phyloP scores from a whole-genome alignment of 1,284 basidiomycete species.

The Sparassis latifolia region DNA sequence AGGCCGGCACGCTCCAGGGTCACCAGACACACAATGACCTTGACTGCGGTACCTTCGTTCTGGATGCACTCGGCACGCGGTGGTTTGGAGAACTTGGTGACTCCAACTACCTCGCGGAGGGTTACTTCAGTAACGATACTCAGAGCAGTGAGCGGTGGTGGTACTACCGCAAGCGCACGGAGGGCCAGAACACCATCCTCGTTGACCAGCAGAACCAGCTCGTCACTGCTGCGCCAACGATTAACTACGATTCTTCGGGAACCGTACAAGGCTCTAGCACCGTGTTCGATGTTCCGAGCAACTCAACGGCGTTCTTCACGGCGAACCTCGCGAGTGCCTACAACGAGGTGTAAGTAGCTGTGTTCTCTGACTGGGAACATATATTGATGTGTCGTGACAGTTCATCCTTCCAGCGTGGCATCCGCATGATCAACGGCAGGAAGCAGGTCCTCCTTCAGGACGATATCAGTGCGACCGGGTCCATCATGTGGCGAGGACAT shows the following conservation, averaged over 20 bases:
- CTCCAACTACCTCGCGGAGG: constrained; percentile 69
- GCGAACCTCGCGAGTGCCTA: constrained; percentile 82
- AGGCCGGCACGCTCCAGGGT: constrained; percentile 71
- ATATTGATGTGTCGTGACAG: constrained; percentile 21
- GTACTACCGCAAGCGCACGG: constrained; percentile 94
- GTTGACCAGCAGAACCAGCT: constrained; percentile 80
- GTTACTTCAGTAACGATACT: constrained; percentile 68
- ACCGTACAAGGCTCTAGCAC: constrained; percentile 80
- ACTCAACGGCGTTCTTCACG: constrained; percentile 82
- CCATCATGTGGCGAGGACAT: constrained; percentile 90
- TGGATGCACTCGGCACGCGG: constrained; percentile 91
- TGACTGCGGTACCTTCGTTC: constrained; percentile 89
- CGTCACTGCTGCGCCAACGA: constrained; percentile 63
- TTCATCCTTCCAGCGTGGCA: constrained; percentile 76
- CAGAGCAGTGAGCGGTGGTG: constrained; percentile 74
- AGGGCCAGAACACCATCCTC: constrained; percentile 94
- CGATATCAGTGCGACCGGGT: constrained; percentile 58
- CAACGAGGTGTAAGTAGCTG: constrained; percentile 56
- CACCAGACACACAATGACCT: constrained; percentile 94
- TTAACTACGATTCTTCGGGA: constrained; percentile 50
- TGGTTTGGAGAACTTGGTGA: constrained; percentile 96
- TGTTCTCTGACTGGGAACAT: constrained; percentile 4
- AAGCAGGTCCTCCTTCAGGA: constrained; percentile 91
- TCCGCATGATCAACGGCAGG: constrained; percentile 83
- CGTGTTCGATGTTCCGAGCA: constrained; percentile 49